phyloP scores from a whole-genome alignment of 129 eudicot species.

The sunflower (Helianthus annuus) region DNA sequence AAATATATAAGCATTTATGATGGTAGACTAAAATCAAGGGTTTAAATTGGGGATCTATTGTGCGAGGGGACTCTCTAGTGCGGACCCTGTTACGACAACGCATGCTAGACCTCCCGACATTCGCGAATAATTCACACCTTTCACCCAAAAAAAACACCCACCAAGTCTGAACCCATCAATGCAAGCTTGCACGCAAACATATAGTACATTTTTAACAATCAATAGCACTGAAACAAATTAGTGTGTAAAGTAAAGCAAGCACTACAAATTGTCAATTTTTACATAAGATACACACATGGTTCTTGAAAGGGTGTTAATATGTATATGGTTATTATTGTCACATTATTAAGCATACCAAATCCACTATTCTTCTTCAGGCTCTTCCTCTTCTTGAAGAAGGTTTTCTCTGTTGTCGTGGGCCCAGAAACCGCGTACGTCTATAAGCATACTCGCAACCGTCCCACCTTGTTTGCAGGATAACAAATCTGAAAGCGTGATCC shows the following conservation, averaged over 20 bases:
- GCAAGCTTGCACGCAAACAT: slow-evolving; percentile 1
- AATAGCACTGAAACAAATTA: not conserved
- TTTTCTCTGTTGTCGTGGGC: slow-evolving; percentile 97
- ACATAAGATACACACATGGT: slow-evolving; percentile 21
- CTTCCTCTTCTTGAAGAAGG: slow-evolving; percentile 98
- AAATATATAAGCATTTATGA: too few species aligned
- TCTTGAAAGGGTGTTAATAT: slow-evolving; percentile 19
- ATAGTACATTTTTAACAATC: not conserved
- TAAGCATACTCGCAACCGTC: slow-evolving; percentile 94
- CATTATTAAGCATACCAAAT: not conserved
- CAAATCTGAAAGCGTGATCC: slow-evolving; percentile 72
- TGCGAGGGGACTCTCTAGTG: too few species aligned
- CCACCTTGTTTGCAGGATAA: slow-evolving; percentile 95
- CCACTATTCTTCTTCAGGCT: slow-evolving; percentile 74
- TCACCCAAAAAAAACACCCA: not conserved
- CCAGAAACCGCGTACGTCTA: slow-evolving; percentile 97
- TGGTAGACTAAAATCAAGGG: too few species aligned
- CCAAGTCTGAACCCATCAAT: not conserved
- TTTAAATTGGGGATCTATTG: too few species aligned
- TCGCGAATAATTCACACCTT: too few species aligned
- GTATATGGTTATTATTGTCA: slow-evolving; percentile 14
- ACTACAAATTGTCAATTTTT: slow-evolving; percentile 17
- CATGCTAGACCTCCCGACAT: too few species aligned
- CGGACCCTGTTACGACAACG: too few species aligned
- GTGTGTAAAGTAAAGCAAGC: not conserved